These are phyloP conservation scores for Xerocomus spinulosus DNA, from an alignment of 768 basidiomycete species.

Conservation along the genomic window DNA sequence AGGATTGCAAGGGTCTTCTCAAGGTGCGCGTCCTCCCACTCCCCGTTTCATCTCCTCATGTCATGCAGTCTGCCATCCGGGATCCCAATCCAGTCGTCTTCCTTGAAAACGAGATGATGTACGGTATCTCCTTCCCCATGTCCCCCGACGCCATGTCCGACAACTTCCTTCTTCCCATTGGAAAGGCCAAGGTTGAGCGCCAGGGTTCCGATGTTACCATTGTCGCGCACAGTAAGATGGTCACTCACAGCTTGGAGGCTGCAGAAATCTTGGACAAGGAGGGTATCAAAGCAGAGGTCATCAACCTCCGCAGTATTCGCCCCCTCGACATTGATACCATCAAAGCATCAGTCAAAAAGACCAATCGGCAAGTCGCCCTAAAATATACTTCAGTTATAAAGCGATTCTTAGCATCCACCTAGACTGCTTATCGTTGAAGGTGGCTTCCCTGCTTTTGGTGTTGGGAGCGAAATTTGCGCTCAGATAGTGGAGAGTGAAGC, in stretches of 20 bases:
- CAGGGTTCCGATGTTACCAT: slow-evolving; percentile 91
- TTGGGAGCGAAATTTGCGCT: slow-evolving; percentile 97
- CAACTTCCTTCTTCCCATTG: slow-evolving; percentile 92
- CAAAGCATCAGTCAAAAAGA: slow-evolving; percentile 97
- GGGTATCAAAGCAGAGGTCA: slow-evolving; percentile 95
- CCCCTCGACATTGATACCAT: slow-evolving; percentile 98
- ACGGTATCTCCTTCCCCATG: slow-evolving; percentile 97
- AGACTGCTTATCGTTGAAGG: slow-evolving; percentile 94
- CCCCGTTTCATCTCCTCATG: neutral
- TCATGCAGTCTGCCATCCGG: slow-evolving; percentile 80
- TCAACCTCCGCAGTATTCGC: slow-evolving; percentile 94
- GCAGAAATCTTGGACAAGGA: slow-evolving; percentile 92
- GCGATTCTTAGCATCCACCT: slow-evolving; percentile 3
- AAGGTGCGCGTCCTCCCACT: slow-evolving; percentile 53
- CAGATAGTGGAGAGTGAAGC: slow-evolving; percentile 97
- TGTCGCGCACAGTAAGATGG: slow-evolving; percentile 98
- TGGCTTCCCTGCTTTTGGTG: slow-evolving; percentile 98
- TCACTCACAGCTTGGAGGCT: slow-evolving; percentile 90
- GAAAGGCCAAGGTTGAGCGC: slow-evolving; percentile 95
- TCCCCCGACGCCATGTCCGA: slow-evolving; percentile 92
- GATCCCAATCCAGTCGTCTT: slow-evolving; percentile 98
- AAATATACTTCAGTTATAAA: neutral
- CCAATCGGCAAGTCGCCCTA: slow-evolving; percentile 64
- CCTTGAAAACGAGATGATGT: slow-evolving; percentile 99
- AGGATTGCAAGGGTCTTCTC: slow-evolving; percentile 97